Evolutionary conservation across 2,329 filamentous ascomycete genomes (phyloP).

Genomic region (Pseudogymnoascus sp.): DNA sequence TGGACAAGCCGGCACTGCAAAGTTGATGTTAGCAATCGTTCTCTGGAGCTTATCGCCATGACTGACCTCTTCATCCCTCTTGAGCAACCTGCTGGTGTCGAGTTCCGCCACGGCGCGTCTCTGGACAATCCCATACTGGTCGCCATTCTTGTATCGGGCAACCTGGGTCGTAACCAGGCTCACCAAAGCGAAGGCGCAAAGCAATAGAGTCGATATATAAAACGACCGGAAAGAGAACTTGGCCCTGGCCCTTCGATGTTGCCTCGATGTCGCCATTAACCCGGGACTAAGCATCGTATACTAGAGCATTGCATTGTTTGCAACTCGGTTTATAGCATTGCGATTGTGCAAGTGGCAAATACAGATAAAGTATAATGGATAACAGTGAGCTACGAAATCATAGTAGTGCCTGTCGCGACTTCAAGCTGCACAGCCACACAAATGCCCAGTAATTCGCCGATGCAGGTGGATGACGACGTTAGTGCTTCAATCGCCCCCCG

Average conservation of each 20-base stretch:
- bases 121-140: conserved; percentile 22
- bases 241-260: not conserved
- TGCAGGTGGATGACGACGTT: conserved; percentile 7
- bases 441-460: not conserved
- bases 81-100: conserved; percentile 20
- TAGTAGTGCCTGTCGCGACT: not conserved
- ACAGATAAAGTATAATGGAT: not conserved
- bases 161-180: conserved; percentile 25
- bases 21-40: not conserved
- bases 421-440: conserved; percentile 3
- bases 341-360: not conserved
- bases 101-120: conserved; percentile 20
- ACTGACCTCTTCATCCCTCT: conserved; percentile 27
- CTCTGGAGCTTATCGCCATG: not conserved
- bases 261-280: not conserved
- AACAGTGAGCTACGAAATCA: not conserved
- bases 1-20: conserved; percentile 70
- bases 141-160: conserved; percentile 23
- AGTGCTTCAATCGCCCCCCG: not conserved
- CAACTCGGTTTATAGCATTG: not conserved
- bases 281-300: not conserved
- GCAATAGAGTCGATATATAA: conserved; percentile 25
- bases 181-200: conserved; percentile 24
- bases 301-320: conserved; percentile 1
- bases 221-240: conserved; percentile 27